Percentiles rank a stretch among this genome's conserved stretches.
Conservation (phyloP, 345 rosid genomes). For the Moricandia arvensis region DNA sequence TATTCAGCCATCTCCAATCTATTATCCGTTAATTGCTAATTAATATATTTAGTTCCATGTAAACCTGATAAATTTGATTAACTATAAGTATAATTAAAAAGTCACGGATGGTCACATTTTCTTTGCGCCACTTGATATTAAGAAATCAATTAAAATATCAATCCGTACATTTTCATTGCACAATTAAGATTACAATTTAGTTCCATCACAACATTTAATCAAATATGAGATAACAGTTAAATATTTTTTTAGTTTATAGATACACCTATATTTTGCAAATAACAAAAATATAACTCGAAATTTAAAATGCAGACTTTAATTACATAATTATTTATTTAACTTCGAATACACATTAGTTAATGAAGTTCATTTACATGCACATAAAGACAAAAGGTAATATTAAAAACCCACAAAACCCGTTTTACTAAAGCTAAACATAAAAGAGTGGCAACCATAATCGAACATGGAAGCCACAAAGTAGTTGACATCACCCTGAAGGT, state of each 20-base stretch:
- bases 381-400: background rate
- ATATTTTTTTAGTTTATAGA: background rate
- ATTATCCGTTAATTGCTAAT: slow-evolving; percentile 15
- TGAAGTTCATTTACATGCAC: background rate
- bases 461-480: slow-evolving; percentile 48
- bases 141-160: background rate
- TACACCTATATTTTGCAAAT: background rate
- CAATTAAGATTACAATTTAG: background rate
- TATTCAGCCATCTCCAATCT: slow-evolving; percentile 2
- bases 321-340: background rate
- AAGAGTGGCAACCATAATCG: slow-evolving; percentile 61
- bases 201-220: background rate
- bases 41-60: background rate
- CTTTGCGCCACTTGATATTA: slow-evolving; percentile 25
- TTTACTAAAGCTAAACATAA: slow-evolving; percentile 15
- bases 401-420: background rate
- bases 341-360: background rate
- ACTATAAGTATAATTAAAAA: background rate
- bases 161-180: background rate
- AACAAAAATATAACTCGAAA: background rate
- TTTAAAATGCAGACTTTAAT: background rate
- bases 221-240: background rate
- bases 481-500: slow-evolving; percentile 28
- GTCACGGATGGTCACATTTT: slow-evolving; percentile 1
- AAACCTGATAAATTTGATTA: background rate